phyloP scores from a whole-genome alignment of 805 yeast species.

The Metschnikowia proteae region DNA sequence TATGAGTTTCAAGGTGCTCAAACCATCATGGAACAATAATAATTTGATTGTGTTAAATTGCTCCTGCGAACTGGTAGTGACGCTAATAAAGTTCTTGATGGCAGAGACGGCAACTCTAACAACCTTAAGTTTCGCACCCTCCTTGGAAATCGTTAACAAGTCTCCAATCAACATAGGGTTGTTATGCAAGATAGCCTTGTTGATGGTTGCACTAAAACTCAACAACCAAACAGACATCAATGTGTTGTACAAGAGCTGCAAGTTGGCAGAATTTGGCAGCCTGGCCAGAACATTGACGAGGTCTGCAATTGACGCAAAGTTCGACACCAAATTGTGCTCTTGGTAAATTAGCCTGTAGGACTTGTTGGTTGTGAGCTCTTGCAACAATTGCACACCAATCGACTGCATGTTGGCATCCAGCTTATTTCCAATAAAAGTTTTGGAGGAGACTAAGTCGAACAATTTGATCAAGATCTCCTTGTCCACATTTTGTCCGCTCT shows the following conservation, averaged over 20 bases:
- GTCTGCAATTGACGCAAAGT: constrained; percentile 32
- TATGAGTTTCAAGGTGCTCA: constrained; percentile 62
- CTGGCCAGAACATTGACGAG: constrained; percentile 30
- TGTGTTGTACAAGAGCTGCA: constrained; percentile 81
- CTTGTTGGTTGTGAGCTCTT: constrained; percentile 55
- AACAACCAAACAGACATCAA: constrained; percentile 81
- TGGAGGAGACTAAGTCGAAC: constrained; percentile 35
- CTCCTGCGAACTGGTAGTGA: constrained; percentile 26
- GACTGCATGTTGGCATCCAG: constrained; percentile 50
- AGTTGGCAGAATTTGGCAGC: constrained; percentile 42
- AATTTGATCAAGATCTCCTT: constrained; percentile 38
- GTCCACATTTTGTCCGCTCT: constrained; percentile 24
- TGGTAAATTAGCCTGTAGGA: constrained; percentile 50
- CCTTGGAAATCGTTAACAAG: constrained; percentile 59
- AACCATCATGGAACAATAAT: constrained; percentile 71
- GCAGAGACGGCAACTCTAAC: constrained; percentile 79
- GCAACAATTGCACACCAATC: constrained; percentile 58
- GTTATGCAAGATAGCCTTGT: constrained; percentile 44
- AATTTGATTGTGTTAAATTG: constrained; percentile 56
- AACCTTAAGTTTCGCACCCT: constrained; percentile 88
- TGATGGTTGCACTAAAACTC: constrained; percentile 61
- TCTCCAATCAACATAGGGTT: constrained; percentile 53
- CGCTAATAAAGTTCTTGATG: constrained; percentile 55
- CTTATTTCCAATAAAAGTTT: constrained; percentile 26
- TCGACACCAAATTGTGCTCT: constrained; percentile 29